Conservation (phyloP, 1,139 yeast species). For the Geotrichum europaeum region DNA sequence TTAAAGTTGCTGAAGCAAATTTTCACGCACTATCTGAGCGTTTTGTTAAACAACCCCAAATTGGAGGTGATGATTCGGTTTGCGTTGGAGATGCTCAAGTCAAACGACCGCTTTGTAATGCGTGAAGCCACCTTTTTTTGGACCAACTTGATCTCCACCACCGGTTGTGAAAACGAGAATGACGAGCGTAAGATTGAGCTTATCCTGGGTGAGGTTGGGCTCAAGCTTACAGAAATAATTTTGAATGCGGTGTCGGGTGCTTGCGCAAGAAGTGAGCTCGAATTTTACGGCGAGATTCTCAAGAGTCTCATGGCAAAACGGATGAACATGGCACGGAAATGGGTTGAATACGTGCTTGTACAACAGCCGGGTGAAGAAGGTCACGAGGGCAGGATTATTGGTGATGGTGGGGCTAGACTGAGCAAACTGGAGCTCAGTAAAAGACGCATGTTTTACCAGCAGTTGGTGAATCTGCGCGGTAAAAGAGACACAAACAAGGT, state of each 20-base stretch:
- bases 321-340: constrained; percentile 41
- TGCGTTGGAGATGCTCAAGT: constrained; percentile 41
- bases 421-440: constrained; percentile 23
- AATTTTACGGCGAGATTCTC: constrained; percentile 50
- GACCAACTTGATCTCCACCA: constrained; percentile 32
- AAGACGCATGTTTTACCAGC: constrained; percentile 42
- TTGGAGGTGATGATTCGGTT: constrained; percentile 23
- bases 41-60: constrained; percentile 20
- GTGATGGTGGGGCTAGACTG: constrained; percentile 20
- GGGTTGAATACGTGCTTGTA: constrained; percentile 42
- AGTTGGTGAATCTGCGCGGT: constrained; percentile 59
- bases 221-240: constrained; percentile 24
- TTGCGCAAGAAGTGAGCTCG: constrained; percentile 58
- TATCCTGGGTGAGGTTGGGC: constrained; percentile 24
- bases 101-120: constrained; percentile 61
- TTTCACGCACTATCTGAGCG: constrained; percentile 17
- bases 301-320: constrained; percentile 49
- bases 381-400: constrained; percentile 17
- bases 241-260: constrained; percentile 34
- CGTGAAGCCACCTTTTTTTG: constrained; percentile 39
- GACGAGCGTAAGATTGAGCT: constrained; percentile 5
- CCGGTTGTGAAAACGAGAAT: constrained; percentile 13
- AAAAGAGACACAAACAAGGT: constrained; percentile 52
- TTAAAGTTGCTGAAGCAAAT: constrained; percentile 28
- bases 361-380: constrained; percentile 26